Evolutionary conservation across 2,329 filamentous ascomycete species (phyloP).

Genomic region (Colletotrichum sp.): DNA sequence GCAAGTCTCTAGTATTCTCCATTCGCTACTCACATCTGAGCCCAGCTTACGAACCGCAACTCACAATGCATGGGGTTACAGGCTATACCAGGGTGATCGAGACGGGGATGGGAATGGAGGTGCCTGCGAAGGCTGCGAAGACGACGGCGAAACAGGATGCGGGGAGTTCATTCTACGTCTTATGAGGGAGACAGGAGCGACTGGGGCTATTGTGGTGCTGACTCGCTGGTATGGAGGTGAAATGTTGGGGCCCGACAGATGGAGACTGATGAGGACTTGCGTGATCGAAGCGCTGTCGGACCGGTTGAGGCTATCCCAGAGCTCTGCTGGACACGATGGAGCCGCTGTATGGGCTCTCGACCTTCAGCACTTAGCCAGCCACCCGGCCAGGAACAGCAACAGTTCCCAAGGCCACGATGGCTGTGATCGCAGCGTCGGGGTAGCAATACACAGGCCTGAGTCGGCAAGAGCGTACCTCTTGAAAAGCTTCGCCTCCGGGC

Average conservation of each 20-base stretch:
- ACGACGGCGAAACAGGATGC: constrained; percentile 67
- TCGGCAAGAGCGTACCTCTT: constrained; percentile 65
- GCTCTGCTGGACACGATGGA: constrained; percentile 27
- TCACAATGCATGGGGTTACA: constrained; percentile 65
- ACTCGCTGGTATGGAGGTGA: constrained; percentile 68
- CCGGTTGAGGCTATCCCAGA: constrained; percentile 40
- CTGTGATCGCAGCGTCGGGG: constrained; percentile 46
- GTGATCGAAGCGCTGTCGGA: constrained; percentile 60
- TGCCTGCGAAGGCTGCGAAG: constrained; percentile 56
- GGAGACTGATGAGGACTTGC: constrained; percentile 65
- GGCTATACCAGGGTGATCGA: constrained; percentile 28
- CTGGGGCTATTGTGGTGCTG: constrained; percentile 61
- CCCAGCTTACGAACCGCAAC: constrained; percentile 57
- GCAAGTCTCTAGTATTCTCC: constrained; percentile 48
- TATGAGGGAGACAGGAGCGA: constrained; percentile 54
- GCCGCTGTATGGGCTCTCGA: constrained; percentile 68
- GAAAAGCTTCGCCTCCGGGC: constrained; percentile 53
- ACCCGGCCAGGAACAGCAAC: constrained; percentile 31
- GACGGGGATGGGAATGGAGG: neutral
- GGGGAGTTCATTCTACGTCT: constrained; percentile 61
- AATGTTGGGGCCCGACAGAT: constrained; percentile 66
- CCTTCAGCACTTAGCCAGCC: constrained; percentile 53
- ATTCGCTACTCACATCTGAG: constrained; percentile 51
- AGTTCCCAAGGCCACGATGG: constrained; percentile 15
- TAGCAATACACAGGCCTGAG: constrained; percentile 79